These are phyloP conservation scores for Wickerhamiella hasegawae DNA, from an alignment of 805 yeast species.

Conservation along the genomic window DNA sequence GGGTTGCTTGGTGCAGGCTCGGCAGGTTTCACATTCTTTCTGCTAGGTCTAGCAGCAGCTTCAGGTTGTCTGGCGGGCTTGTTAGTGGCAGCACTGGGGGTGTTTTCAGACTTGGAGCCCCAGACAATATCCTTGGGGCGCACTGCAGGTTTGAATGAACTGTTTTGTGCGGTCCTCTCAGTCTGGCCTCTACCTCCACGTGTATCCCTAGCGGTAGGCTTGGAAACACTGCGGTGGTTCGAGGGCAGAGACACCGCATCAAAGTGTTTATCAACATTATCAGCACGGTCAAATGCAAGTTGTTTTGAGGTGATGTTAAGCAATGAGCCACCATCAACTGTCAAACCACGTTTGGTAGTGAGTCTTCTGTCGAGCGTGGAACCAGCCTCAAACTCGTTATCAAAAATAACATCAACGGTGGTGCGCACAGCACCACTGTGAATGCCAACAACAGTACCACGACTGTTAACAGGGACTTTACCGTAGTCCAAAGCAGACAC, in stretches of 20 bases:
- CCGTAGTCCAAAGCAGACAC: constrained; percentile 75
- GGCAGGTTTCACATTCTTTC: not conserved
- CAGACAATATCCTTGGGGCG: too few species aligned
- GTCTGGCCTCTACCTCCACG: too few species aligned
- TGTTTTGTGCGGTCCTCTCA: too few species aligned
- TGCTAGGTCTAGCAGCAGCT: too few species aligned
- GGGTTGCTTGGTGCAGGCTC: not conserved
- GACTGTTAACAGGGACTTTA: constrained; percentile 70
- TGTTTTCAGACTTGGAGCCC: too few species aligned
- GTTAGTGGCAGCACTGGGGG: too few species aligned
- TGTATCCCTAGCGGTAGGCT: too few species aligned
- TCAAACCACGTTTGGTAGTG: constrained; percentile 63
- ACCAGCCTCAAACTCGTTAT: constrained; percentile 68
- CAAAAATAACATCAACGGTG: constrained; percentile 69
- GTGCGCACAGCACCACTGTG: constrained; percentile 20
- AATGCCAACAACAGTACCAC: constrained; percentile 78
- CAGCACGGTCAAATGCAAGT: constrained; percentile 53
- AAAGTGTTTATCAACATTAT: constrained; percentile 26
- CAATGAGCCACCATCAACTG: constrained; percentile 65
- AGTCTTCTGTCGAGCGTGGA: constrained; percentile 65
- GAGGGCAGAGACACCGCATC: too few species aligned
- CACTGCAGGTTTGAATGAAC: too few species aligned
- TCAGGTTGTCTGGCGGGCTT: too few species aligned
- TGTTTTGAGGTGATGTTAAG: constrained; percentile 65
- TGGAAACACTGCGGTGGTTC: too few species aligned